phyloP scores from a whole-genome alignment of 202 grass and related monocot species.

The Saccharum hybrid region DNA sequence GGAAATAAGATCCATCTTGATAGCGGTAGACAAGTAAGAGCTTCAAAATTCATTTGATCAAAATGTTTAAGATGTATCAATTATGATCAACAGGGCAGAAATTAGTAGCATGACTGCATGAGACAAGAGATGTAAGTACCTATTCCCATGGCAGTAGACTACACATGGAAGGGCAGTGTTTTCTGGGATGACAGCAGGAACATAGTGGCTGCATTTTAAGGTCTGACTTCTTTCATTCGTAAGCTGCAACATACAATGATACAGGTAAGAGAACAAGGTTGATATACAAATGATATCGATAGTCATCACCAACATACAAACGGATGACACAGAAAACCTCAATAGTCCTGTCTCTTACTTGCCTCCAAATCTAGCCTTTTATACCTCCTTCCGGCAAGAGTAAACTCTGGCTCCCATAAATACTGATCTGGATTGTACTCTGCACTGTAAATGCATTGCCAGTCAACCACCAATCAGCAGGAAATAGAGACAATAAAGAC shows the following conservation, averaged over 20 bases:
- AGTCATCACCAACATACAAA: constrained; percentile 36
- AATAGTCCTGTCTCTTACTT: constrained; percentile 78
- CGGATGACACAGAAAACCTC: constrained; percentile 44
- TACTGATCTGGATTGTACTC: constrained; percentile 99
- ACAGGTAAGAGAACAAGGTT: constrained; percentile 51
- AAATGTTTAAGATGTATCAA: constrained; percentile 11
- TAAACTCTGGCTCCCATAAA: constrained; percentile 97
- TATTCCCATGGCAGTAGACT: constrained; percentile 99
- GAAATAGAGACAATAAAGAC: not conserved
- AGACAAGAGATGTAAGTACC: constrained; percentile 48
- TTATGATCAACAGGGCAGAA: not conserved
- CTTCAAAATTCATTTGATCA: constrained; percentile 9
- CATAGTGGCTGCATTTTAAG: constrained; percentile 97
- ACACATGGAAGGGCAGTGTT: constrained; percentile 89
- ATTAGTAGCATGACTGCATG: constrained; percentile 11
- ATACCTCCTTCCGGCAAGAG: constrained; percentile 89
- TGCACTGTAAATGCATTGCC: constrained; percentile 65
- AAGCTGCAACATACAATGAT: constrained; percentile 58
- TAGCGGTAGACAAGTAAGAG: constrained; percentile 27
- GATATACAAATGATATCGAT: constrained; percentile 28
- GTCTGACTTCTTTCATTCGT: constrained; percentile 82
- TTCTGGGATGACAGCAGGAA: constrained; percentile 78
- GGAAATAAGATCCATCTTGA: constrained; percentile 30
- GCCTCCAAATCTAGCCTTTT: constrained; percentile 99
- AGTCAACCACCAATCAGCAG: constrained; percentile 21